phyloP scores from a whole-genome alignment of 2,329 filamentous ascomycete species.

The Pseudogymnoascus sp. region DNA sequence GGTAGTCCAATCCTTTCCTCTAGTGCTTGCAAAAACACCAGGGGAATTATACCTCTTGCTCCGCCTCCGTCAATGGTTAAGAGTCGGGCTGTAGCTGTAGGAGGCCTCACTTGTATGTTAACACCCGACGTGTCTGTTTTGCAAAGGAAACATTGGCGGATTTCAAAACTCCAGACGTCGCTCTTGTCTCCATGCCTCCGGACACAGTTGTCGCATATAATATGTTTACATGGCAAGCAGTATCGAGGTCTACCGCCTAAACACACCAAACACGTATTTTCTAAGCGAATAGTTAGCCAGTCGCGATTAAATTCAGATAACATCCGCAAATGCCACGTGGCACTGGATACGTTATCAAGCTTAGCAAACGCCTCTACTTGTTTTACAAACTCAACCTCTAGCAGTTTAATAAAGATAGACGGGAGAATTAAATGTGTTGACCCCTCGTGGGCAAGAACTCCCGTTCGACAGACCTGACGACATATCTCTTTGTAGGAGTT shows the following conservation, averaged over 20 bases:
- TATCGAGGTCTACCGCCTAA: conserved; percentile 15
- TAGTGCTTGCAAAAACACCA: conserved; percentile 20
- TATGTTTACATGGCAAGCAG: conserved; percentile 28
- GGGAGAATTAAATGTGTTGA: conserved; percentile 18
- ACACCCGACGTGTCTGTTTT: conserved; percentile 14
- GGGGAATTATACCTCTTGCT: conserved; percentile 20
- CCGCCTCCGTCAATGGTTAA: conserved; percentile 32
- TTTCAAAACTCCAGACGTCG: conserved; percentile 21
- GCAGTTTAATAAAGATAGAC: conserved; percentile 16
- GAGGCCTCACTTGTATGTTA: conserved; percentile 26
- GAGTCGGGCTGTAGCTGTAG: conserved; percentile 28
- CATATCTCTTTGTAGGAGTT: conserved; percentile 18
- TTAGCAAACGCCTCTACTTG: conserved; percentile 14
- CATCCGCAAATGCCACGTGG: conserved; percentile 15
- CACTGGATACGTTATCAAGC: conserved; percentile 11
- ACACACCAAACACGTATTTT: conserved; percentile 17
- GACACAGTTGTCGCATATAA: conserved; percentile 30
- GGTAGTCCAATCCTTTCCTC: conserved; percentile 17
- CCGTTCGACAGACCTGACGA: conserved; percentile 15
- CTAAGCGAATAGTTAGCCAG: conserved; percentile 15
- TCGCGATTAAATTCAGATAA: conserved; percentile 14
- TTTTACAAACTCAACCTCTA: conserved; percentile 15
- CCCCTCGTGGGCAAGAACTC: conserved; percentile 16
- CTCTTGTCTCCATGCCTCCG: conserved; percentile 22
- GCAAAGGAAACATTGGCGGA: conserved; percentile 28